Evolutionary conservation across 2,329 filamentous ascomycete genomes (phyloP).

Genomic region (Onygenales sp.): DNA sequence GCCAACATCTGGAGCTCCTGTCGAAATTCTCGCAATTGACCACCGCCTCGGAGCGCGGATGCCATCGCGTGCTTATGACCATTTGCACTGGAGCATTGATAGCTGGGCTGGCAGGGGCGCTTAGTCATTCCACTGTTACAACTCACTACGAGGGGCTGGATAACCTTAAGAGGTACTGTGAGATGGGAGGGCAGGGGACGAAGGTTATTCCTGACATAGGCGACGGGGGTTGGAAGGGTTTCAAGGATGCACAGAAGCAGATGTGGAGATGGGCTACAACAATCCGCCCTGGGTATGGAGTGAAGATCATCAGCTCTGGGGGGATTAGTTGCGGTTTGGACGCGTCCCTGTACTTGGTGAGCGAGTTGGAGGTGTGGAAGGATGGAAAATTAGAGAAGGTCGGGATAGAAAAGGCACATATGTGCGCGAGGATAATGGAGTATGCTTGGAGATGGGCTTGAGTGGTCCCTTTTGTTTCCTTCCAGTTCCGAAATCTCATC

Average conservation of each 20-base stretch:
- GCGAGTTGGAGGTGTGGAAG: neutral
- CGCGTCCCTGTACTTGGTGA: conserved; percentile 1
- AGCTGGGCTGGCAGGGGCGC: neutral
- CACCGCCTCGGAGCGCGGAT: neutral
- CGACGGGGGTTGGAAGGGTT: neutral
- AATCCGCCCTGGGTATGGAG: neutral
- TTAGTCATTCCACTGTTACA: neutral
- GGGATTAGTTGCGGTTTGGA: conserved; percentile 1
- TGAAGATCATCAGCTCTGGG: neutral
- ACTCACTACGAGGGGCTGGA: neutral
- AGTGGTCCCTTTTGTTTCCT: neutral
- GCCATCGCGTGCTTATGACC: neutral
- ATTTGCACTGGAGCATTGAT: conserved; percentile 1
- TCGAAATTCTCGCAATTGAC: neutral
- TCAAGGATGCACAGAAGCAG: neutral
- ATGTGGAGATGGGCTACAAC: neutral
- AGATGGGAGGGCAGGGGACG: neutral
- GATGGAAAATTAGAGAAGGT: neutral
- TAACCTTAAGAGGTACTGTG: neutral
- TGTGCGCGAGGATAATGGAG: neutral
- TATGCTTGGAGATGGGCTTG: conserved; percentile 1
- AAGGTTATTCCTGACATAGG: neutral
- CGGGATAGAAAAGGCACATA: neutral
- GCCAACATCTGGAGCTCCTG: neutral
- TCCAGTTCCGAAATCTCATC: neutral